Evolutionary conservation across 257 asterid genomes (phyloP), one percentile per base, ranked within the genome.

Genomic region (Solanum gracilifrons): DNA sequence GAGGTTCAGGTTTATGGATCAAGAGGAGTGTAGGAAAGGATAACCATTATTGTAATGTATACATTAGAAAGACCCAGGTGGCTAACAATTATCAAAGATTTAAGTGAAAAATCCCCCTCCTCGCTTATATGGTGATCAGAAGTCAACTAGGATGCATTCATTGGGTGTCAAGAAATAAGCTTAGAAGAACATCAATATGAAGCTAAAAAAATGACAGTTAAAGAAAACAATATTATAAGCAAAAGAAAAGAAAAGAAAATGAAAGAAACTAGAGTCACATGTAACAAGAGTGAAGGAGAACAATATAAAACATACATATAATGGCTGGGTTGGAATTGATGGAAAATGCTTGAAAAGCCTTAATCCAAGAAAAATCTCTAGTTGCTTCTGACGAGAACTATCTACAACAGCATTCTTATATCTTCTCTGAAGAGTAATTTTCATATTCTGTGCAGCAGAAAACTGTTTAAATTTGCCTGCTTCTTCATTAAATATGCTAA

Each of bases 371-470:
- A 95, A 97, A 83, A 96, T 95, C 94, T 97, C 97, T 31, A 97
- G 88, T 92, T 97, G 99, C 92, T 95, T 97, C 93, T 97, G 99
- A 83, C 99, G 99, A 86, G 99, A 95, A 93, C 99, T 95, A 93
- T 97, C 99, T 46, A 93, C 98, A 89, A 97, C 92, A 46, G 99
- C 98, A 85, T 97, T 97, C 93, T 97, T 97, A 90, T 95, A 97
- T 88, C 99, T 93, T 93, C 99, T 94, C 92, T 95, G 99, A 46
- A 97, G 90, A 87, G 99, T 97, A 91, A 97, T 97, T 92, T 93
- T 94, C 96, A 97, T 85, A 92, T 97, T 97, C 93, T 97, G 99
- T 66, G 99, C 99, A 88, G 97, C 99, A 92, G 99, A 97, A 87
- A 95, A 95, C 94, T 97, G 99, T 88, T 97, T 97, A 91, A 95